These are phyloP conservation scores for Triticum monococcum DNA, from an alignment of 176 grass and related monocot genomes.

Conservation along the genomic window DNA sequence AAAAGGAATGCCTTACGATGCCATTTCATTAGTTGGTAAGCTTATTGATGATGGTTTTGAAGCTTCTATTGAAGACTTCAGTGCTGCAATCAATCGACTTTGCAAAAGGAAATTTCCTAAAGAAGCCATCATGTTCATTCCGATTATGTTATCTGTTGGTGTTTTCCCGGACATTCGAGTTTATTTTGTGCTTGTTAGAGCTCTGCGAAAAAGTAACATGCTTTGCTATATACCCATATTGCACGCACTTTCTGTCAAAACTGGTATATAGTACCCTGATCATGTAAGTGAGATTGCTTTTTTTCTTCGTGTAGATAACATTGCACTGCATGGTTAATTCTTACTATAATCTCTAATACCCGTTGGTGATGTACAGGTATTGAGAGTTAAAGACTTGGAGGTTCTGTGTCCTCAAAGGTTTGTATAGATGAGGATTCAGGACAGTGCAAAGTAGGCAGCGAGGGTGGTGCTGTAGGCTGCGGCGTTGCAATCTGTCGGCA, in stretches of 20 bases:
- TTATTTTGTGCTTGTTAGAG: constrained; percentile 43
- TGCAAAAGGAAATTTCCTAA: constrained; percentile 67
- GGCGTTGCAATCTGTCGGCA: no score
- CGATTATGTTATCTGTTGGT: constrained; percentile 63
- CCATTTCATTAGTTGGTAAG: constrained; percentile 46
- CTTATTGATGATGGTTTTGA: constrained; percentile 68
- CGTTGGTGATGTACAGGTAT: constrained; percentile 23
- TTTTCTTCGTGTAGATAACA: neutral
- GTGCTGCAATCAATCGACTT: constrained; percentile 76
- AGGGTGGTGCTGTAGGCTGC: no score
- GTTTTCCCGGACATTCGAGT: constrained; percentile 67
- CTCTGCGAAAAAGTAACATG: constrained; percentile 51
- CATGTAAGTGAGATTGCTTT: constrained; percentile 33
- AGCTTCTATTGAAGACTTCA: constrained; percentile 71
- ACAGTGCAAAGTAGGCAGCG: neutral
- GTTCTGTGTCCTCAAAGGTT: constrained; percentile 11
- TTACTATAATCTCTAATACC: constrained; percentile 5
- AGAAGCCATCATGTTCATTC: constrained; percentile 59
- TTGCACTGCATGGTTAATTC: neutral
- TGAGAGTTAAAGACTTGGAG: neutral
- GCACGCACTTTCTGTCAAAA: constrained; percentile 66
- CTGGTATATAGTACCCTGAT: constrained; percentile 39
- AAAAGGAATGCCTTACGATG: constrained; percentile 56
- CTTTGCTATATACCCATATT: constrained; percentile 48
- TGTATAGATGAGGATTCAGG: constrained; percentile 9